Evolutionary conservation across 2,329 filamentous ascomycete genomes (phyloP), one percentile per base, ranked within the genome.

Genomic region (Fusarium dimerum): DNA sequence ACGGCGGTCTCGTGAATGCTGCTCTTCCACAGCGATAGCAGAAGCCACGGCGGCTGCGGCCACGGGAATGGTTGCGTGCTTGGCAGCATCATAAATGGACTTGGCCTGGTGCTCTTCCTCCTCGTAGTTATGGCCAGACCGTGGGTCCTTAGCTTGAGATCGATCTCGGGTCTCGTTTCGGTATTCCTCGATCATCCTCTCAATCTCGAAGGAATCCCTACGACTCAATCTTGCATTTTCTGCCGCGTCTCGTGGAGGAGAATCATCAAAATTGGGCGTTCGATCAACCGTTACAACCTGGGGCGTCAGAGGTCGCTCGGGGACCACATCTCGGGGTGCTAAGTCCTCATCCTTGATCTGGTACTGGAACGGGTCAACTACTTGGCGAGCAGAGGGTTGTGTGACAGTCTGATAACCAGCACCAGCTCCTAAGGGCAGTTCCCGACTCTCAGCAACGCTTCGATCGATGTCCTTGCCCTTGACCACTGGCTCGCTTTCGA

Each of bases 351-450:
- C 73, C 40, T 74, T 59, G 54, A 85, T 79, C 66, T 81, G 82
- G 63, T 75, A 86, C 65, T 83, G 76, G 66, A 86, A 85, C 16
- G 82, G 81, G 67, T 86, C 79, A 63, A 81, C 66, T 45, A 67
- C 62, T n/a, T 66, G 61, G 62, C 53, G 20, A 26, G 66, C 60
- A 20, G 54, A 53, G 47, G 66, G 60, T 51, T 65, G 54, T 47
- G 54, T 64, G 47, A 61, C 50, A 55, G 65, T 48, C 47, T 67
- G 59, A 51, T 65, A 60, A 41, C 56, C 65, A 62, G 59, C 59
- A 55, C 68, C 63, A 59, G 62, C 63, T 52, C 62, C 54, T 51
- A 54, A 62, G 44, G 60, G 59, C 39, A 60, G 54, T 43, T 64
- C 56, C 48, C 66, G 64, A 43, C 55, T 67, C 26, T 69, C 60